Percentiles rank a stretch among this genome's conserved stretches.
phyloP scores from a whole-genome alignment of 2,329 filamentous ascomycete genomes.

The Ilyonectria mors-panacis region DNA sequence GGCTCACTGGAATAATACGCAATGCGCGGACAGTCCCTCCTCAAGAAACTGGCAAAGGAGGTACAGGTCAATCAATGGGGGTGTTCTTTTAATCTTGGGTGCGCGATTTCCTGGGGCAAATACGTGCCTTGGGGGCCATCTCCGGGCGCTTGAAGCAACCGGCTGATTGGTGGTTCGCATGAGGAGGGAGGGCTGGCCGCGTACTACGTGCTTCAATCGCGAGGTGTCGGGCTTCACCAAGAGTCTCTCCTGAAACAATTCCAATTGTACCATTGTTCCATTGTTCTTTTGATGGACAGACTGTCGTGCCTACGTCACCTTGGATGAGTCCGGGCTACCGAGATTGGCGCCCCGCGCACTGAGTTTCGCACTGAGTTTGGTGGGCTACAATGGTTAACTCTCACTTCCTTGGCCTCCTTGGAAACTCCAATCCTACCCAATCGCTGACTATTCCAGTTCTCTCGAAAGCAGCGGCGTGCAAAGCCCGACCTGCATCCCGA shows the following conservation, averaged over 20 bases:
- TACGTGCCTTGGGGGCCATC: constrained; percentile 1
- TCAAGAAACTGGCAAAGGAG: background rate
- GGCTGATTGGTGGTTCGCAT: constrained; percentile 25
- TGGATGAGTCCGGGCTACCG: background rate
- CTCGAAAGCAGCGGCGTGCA: constrained; percentile 33
- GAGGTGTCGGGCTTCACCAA: constrained; percentile 1
- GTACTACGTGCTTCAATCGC: background rate
- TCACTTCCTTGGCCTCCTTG: background rate
- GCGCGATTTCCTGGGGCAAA: constrained; percentile 12
- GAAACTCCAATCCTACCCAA: background rate
- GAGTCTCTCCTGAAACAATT: constrained; percentile 13
- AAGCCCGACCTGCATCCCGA: constrained; percentile 20
- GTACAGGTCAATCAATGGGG: background rate
- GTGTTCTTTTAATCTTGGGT: constrained; percentile 18
- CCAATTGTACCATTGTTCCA: background rate
- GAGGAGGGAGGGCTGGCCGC: background rate
- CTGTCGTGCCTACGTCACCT: constrained; percentile 2
- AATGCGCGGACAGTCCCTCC: background rate
- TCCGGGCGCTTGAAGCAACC: constrained; percentile 22
- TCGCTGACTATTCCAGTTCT: constrained; percentile 32
- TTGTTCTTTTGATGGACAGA: constrained; percentile 11
- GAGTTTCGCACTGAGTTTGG: background rate
- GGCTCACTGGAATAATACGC: background rate
- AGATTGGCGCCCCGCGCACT: background rate
- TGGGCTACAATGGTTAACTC: constrained; percentile 29